Conservation (phyloP, 1,284 basidiomycete species). For the Sparassis latifolia region DNA sequence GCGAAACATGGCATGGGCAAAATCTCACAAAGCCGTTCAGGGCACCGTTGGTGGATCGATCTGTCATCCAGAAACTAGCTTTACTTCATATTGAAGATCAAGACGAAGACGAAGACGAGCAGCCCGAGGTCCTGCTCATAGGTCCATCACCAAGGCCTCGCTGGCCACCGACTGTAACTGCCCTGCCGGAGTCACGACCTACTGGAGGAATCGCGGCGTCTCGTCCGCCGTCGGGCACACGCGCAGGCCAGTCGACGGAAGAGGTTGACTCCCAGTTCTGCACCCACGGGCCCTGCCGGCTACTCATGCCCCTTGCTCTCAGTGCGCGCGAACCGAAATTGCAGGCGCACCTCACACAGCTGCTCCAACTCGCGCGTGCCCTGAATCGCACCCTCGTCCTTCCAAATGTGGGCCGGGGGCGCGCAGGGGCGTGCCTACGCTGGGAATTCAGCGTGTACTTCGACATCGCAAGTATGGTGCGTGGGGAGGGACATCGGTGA, state of each 20-base stretch:
- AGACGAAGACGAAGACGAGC: background rate
- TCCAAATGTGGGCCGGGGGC: slow-evolving; percentile 44
- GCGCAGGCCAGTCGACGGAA: slow-evolving; percentile 6
- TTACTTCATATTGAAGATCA: slow-evolving; percentile 1
- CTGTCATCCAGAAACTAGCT: slow-evolving; percentile 1
- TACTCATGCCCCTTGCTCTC: slow-evolving; percentile 41
- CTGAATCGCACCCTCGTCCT: slow-evolving; percentile 46
- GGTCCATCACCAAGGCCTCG: background rate
- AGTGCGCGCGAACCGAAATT: slow-evolving; percentile 46
- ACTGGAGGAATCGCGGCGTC: background rate
- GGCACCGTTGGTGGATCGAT: slow-evolving; percentile 2
- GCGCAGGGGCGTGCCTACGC: slow-evolving; percentile 39
- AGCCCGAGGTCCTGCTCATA: background rate
- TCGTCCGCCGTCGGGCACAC: background rate
- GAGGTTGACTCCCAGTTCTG: slow-evolving; percentile 19
- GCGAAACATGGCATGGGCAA: no score
- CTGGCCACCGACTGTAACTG: slow-evolving; percentile 29
- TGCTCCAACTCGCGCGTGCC: slow-evolving; percentile 32
- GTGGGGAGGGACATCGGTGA: slow-evolving; percentile 9
- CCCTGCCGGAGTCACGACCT: slow-evolving; percentile 22
- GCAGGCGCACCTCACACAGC: slow-evolving; percentile 38
- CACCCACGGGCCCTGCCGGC: slow-evolving; percentile 27
- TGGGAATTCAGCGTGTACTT: slow-evolving; percentile 42
- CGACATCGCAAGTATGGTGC: slow-evolving; percentile 26
- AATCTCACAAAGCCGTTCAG: background rate